Evolutionary conservation across 2,329 filamentous ascomycete genomes (phyloP).

Genomic region (Colletotrichum sp.): DNA sequence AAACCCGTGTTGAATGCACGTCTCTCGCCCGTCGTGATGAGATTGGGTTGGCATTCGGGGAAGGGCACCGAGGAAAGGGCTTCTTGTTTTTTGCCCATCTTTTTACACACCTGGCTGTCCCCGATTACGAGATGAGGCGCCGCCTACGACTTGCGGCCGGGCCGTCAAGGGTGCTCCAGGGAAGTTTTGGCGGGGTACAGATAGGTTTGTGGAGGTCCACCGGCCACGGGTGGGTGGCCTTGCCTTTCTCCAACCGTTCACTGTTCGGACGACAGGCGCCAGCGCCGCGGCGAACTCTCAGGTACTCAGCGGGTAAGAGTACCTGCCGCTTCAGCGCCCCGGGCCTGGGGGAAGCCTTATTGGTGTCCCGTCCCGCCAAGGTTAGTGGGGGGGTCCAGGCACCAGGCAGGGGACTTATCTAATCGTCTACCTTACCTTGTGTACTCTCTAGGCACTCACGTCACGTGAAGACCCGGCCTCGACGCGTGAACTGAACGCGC

Average conservation of each 20-base stretch:
- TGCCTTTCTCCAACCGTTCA: constrained; percentile 4
- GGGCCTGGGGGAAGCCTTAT: background rate
- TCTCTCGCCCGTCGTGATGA: background rate
- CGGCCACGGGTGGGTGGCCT: background rate
- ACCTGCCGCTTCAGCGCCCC: background rate
- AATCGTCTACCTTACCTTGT: background rate
- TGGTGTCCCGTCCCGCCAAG: background rate
- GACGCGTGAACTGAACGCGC: constrained; percentile 18
- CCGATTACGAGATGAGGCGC: background rate
- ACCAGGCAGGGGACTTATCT: background rate
- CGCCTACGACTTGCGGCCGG: background rate
- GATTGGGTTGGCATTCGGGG: background rate
- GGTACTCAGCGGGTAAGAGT: background rate
- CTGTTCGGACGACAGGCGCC: constrained; percentile 16
- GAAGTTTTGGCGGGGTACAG: constrained; percentile 14
- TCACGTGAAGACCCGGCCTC: constrained; percentile 21
- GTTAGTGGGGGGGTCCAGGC: background rate
- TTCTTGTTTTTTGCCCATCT: background rate
- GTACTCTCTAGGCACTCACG: background rate
- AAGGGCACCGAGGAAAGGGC: background rate
- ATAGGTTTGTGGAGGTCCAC: constrained; percentile 9
- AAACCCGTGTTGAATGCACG: background rate
- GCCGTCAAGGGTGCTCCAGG: background rate
- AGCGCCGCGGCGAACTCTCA: background rate
- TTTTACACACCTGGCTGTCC: background rate